phyloP scores from a whole-genome alignment of 2,329 filamentous ascomycete species.

The Paecilomyces niveus region DNA sequence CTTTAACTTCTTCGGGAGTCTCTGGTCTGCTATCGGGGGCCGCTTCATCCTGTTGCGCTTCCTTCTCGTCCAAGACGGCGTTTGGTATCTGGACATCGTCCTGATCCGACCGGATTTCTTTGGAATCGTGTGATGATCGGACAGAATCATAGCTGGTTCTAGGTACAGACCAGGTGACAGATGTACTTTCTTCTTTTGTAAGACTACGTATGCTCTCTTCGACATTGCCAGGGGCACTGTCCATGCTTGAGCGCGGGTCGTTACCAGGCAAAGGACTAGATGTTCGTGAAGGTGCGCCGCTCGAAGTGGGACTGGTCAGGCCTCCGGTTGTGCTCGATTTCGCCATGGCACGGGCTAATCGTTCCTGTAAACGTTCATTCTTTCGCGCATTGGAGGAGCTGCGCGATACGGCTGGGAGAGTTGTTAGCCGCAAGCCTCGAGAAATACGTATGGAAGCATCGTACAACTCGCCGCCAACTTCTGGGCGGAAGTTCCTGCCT shows the following conservation, averaged over 20 bases:
- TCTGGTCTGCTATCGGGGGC: neutral
- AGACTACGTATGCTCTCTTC: constrained; percentile 14
- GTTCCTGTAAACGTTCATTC: constrained; percentile 81
- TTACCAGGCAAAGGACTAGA: constrained; percentile 44
- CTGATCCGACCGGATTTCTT: constrained; percentile 11
- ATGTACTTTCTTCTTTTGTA: constrained; percentile 6
- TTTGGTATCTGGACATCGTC: constrained; percentile 2
- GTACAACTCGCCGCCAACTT: constrained; percentile 22
- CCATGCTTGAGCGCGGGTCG: constrained; percentile 32
- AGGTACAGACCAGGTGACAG: constrained; percentile 8
- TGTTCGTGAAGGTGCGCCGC: constrained; percentile 45
- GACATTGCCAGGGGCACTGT: constrained; percentile 16
- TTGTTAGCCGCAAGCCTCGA: constrained; percentile 15
- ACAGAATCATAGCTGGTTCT: constrained; percentile 24
- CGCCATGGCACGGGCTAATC: constrained; percentile 79
- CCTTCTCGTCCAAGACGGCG: neutral
- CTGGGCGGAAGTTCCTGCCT: constrained; percentile 12
- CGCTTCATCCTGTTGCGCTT: constrained; percentile 3
- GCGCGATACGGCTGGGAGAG: constrained; percentile 48
- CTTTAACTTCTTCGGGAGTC: constrained; percentile 8
- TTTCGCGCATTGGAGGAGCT: constrained; percentile 58
- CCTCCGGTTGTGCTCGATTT: constrained; percentile 54
- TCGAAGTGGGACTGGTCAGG: constrained; percentile 40
- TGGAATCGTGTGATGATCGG: constrained; percentile 15
- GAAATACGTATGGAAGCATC: constrained; percentile 5